Evolutionary conservation across 2,329 filamentous ascomycete genomes (phyloP), one percentile per base, ranked within the genome.

Genomic region (Metarhizium humberi): DNA sequence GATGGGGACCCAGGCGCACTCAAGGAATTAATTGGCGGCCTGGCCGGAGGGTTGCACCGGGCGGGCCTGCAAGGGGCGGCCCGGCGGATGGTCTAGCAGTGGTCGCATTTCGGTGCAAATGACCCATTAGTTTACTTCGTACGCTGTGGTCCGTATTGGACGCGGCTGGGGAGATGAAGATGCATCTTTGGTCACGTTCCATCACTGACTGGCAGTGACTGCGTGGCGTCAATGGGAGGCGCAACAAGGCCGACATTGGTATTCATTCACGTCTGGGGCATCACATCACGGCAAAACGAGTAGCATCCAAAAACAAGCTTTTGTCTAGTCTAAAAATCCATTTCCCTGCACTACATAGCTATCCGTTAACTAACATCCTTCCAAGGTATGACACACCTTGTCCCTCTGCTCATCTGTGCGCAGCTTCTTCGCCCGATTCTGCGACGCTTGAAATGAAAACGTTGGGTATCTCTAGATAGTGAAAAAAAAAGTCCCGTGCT

Each of bases 401-500:
- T 43, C 51, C 50, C 57, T 34, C 52, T 55, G 13, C 29, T 55
- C 53, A 42, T 56, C 55, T 36, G 52, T 43, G 32, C 50, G 53
- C 52, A 56, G 53, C 57, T 49, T 58, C 42, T 42, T 53, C 45
- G 55, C 30, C 52, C 34, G 14, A 45, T 56, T 45, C 56, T 30
- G 42, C 53, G 45, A 55, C 53, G 54, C 54, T 53, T 46, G 38
- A 52, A 36, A 59, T 49, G 32, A 43, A 56, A 60, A 63, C 59
- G 61, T 59, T 66, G 69, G 69, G 69, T 71, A 71, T 71, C 69
- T 69, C 64, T 62, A 68, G 63, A 68, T 64, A 64, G 64, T 48
- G 45, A 40, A 48, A 63, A 68, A 63, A 68, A 63, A 68, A 64
- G 61, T 61, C 62, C 65, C 66, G 60, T 60, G 62, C 62, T 57